phyloP scores from a whole-genome alignment of 1,284 basidiomycete species.

The Cutaneotrichosporon dermatis region DNA sequence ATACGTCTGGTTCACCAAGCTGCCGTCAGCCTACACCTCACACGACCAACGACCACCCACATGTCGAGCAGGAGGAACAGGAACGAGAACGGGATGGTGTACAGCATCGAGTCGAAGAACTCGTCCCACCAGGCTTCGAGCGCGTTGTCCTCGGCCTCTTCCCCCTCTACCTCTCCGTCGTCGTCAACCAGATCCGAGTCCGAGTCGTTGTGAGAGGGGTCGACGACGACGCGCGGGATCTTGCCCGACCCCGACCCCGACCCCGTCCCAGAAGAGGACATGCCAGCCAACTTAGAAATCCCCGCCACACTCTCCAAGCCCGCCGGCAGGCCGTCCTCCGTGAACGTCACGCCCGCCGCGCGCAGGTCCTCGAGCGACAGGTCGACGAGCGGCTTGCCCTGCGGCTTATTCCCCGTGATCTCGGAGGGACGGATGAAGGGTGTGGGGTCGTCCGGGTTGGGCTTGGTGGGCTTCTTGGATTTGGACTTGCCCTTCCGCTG shows the following conservation, averaged over 20 bases:
- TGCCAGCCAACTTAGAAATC: too few species aligned
- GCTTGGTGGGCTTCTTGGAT: background rate
- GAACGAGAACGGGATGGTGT: constrained; percentile 44
- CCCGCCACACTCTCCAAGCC: background rate
- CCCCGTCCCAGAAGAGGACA: too few species aligned
- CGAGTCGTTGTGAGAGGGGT: too few species aligned
- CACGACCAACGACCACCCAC: constrained; percentile 21
- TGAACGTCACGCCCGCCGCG: constrained; percentile 19
- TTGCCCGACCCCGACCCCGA: too few species aligned
- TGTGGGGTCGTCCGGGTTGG: background rate
- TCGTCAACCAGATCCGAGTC: background rate
- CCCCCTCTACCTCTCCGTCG: constrained; percentile 6
- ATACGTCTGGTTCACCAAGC: constrained; percentile 20
- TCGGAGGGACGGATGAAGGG: background rate
- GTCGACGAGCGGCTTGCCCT: constrained; percentile 16
- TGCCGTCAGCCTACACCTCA: constrained; percentile 3
- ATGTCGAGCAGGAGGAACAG: constrained; percentile 46
- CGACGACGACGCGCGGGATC: background rate
- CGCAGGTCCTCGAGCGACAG: constrained; percentile 15
- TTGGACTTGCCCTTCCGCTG: background rate
- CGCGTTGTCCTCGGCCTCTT: constrained; percentile 7
- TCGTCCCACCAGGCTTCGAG: constrained; percentile 38
- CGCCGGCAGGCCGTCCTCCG: constrained; percentile 5
- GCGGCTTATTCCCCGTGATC: background rate
- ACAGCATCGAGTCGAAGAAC: constrained; percentile 43